Evolutionary conservation across 768 basidiomycete genomes (phyloP), one percentile per base, ranked within the genome.

Genomic region (Mycena rebaudengoi): DNA sequence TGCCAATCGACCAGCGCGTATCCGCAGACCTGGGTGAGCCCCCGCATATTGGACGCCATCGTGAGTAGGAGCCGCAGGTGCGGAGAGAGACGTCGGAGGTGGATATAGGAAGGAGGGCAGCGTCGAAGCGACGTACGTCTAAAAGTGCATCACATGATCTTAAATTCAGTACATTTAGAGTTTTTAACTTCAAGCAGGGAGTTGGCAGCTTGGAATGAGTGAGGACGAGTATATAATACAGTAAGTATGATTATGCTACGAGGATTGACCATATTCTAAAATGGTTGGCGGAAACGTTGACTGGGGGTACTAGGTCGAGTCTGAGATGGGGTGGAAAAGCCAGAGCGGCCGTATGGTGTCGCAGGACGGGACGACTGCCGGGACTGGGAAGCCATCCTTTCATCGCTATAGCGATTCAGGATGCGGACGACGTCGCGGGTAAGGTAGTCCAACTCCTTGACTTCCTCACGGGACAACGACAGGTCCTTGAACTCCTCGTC

Each of bases 31-130:
- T 97, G 95, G 60, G 95, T 97, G 57, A 98, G 82, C 41, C 95
- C 95, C 60, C 95, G 87, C 95, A 96, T 97, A 61, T 82, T 88
- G 62, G 94, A 87, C 62, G 95, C 95, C 96, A 97, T 98, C 28
- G 66, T 78, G 65, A 54, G 48, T 10, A 60, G 54, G 16, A 41
- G 35, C 12, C 29, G 35, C 50, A 21, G 46, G 16, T 26, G 33
- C 21, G 29, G 49, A 11, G 14, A 18, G 41, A 43, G 41, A 39
- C 37, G 37, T n/a, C n/a, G n/a, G n/a, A n/a, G n/a, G n/a, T n/a
- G n/a, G n/a, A n/a, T n/a, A n/a, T n/a, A n/a, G n/a, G n/a, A n/a
- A n/a, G n/a, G n/a, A n/a, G n/a, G 21, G 12, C 21, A 41, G 29
- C 14, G 20, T 23, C 28, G 25, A 2, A 1, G 40, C 44, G 29